phyloP scores from a whole-genome alignment of 1,284 basidiomycete genomes.

The Sporisorium sorghi region DNA sequence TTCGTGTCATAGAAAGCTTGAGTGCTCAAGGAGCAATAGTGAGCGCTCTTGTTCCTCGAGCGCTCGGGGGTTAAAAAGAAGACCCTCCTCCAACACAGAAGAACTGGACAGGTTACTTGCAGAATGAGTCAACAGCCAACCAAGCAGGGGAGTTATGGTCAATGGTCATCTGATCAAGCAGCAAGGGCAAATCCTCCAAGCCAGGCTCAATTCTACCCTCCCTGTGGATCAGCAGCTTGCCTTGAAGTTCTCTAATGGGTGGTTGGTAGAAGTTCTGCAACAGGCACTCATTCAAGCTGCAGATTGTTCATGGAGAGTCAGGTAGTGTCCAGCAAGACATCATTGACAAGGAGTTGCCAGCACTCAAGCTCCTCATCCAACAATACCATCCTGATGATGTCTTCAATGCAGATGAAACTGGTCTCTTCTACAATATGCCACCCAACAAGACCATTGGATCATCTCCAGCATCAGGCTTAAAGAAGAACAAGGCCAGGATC shows the following conservation, averaged over 20 bases:
- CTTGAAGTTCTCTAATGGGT: conserved; percentile 4
- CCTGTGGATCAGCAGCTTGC: background rate
- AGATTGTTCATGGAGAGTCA: conserved; percentile 1
- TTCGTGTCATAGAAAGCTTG: background rate
- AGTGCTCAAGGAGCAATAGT: too few species aligned
- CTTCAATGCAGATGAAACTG: conserved; percentile 7
- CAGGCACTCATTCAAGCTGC: background rate
- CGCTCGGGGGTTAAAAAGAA: too few species aligned
- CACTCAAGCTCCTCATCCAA: background rate
- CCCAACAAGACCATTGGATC: conserved; percentile 1
- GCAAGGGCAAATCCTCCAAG: background rate
- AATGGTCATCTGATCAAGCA: background rate
- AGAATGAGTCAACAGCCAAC: background rate
- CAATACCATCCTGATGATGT: background rate
- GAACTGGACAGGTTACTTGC: background rate
- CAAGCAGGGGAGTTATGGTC: background rate
- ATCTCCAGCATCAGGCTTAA: background rate
- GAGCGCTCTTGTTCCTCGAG: too few species aligned
- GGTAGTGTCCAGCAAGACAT: background rate
- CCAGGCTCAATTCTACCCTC: background rate
- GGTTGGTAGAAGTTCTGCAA: conserved; percentile 1
- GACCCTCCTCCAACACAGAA: background rate
- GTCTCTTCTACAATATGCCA: background rate
- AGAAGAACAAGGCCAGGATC: background rate
- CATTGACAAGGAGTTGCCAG: background rate